Base-by-base conservation (phyloP, 2,329 filamentous ascomycete species). In the Fusarium xyrophilum region DNA sequence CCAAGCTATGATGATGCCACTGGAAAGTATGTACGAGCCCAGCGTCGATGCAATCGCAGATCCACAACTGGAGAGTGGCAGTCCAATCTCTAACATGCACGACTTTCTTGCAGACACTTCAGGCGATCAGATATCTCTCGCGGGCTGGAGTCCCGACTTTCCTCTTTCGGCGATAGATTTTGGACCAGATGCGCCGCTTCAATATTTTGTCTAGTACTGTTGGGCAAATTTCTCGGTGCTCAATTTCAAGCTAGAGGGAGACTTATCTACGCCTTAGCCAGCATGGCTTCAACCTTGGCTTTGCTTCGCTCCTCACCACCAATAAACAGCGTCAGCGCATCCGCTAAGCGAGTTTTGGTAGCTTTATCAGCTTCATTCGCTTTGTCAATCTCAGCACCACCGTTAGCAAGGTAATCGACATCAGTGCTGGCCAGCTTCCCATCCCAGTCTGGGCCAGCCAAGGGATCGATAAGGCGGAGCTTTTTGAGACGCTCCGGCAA, bases 341-440 rank as follows among this genome's bases (percentile, higher is more conserved):
- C 76, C 17, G 73, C 73, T 21, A 84, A 70, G 7, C 81, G 75
- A n/a, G 74, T 75, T 38, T 73, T 74, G 2, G 78, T 76, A 28
- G 79, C 71, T 1, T 78, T 69, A 46, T 84, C 82, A 14, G 74
- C 74, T 33, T 75, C 75, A 53, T 83, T 81, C 8, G 82, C 80
- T 55, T 78, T 78, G 14, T 82, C 76, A 25, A 86, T 75, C 59
- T 75, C 78, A 32, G 69, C 77, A 7, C 83, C 83, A 10, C 77
- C 77, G 51, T 84, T 76, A 8, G 79, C 79, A 17, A 85, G 79
- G 60, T 84, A 85, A 66, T 85, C 82, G 4, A 82, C 73, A 23
- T 80, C 76, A 3, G 78, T 80, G 30, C 74, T 74, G 1, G 79
- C 79, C 17, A 81, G 65, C 60, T 78, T 79, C 35, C 79, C 80